Evolutionary conservation across 2,329 filamentous ascomycete species (phyloP).

Genomic region (Tolypocladium endophyticum): DNA sequence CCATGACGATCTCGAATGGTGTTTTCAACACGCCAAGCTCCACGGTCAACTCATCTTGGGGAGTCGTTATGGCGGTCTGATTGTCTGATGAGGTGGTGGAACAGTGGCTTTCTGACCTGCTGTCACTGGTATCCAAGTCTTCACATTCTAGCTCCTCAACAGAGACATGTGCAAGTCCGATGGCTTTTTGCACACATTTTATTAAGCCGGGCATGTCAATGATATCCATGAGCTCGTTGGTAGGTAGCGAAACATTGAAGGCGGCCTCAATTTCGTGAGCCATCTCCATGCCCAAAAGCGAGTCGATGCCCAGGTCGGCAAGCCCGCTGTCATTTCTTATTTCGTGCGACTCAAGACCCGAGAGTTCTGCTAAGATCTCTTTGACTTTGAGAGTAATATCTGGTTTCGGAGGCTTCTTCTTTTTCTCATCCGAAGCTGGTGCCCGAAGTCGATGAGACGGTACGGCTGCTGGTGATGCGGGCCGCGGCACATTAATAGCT

Average conservation of each 20-base stretch:
- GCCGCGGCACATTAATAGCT: neutral
- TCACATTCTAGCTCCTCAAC: neutral
- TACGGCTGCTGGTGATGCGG: neutral
- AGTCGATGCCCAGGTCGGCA: slow-evolving; percentile 1
- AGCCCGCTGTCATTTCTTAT: slow-evolving; percentile 1
- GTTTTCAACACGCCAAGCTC: neutral
- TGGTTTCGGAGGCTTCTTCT: neutral
- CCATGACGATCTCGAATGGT: neutral
- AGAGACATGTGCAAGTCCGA: neutral
- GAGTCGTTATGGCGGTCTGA: neutral
- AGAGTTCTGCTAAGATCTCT: neutral
- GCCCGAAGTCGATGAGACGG: neutral
- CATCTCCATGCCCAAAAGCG: slow-evolving; percentile 1
- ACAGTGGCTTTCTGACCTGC: neutral
- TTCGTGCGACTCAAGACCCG: neutral
- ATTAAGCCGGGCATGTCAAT: slow-evolving; percentile 2
- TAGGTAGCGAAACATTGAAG: slow-evolving; percentile 19
- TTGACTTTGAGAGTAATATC: neutral
- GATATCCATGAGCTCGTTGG: slow-evolving; percentile 1
- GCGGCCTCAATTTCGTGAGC: slow-evolving; percentile 23
- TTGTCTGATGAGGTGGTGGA: neutral
- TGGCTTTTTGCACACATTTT: neutral
- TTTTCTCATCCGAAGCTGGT: neutral
- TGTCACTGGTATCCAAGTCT: neutral
- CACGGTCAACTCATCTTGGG: neutral